Conservation (phyloP, 139 green algal genomes). For the Medakamo hakoo region DNA sequence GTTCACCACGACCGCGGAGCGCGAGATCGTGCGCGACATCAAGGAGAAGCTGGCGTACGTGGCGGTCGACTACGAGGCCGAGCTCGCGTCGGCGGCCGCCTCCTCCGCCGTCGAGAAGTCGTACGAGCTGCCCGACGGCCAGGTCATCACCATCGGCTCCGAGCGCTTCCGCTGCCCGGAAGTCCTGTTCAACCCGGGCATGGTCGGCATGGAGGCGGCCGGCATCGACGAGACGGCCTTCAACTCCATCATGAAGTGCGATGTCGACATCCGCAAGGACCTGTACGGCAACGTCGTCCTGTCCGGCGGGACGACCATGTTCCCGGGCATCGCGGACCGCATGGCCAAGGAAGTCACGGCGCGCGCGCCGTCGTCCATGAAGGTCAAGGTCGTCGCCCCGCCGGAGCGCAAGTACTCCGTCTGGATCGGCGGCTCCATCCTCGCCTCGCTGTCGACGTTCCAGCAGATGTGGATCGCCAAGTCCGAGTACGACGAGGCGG, state of each 20-base stretch:
- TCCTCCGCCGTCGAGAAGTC: conserved; percentile 85
- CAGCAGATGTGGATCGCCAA: conserved; percentile 90
- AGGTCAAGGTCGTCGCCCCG: conserved; percentile 88
- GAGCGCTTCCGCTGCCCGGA: conserved; percentile 95
- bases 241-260: conserved; percentile 98
- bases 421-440: conserved; percentile 96
- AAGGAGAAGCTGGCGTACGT: conserved; percentile 99
- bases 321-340: conserved; percentile 90
- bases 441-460: conserved; percentile 96
- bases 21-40: conserved; percentile 97
- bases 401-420: conserved; percentile 91
- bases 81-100: conserved; percentile 59
- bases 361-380: conserved; percentile 78
- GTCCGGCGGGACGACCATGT: conserved; percentile 91
- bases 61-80: conserved; percentile 92
- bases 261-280: conserved; percentile 95
- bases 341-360: conserved; percentile 94
- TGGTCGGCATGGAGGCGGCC: conserved; percentile 76
- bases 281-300: conserved; percentile 92
- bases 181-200: conserved; percentile 84
- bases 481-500: conserved; percentile 81
- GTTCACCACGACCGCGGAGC: conserved; percentile 94
- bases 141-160: conserved; percentile 90
- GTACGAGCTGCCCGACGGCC: conserved; percentile 78
- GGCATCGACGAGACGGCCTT: conserved; percentile 94